phyloP scores from a whole-genome alignment of 805 yeast species.

The Metschnikowia lachancei region DNA sequence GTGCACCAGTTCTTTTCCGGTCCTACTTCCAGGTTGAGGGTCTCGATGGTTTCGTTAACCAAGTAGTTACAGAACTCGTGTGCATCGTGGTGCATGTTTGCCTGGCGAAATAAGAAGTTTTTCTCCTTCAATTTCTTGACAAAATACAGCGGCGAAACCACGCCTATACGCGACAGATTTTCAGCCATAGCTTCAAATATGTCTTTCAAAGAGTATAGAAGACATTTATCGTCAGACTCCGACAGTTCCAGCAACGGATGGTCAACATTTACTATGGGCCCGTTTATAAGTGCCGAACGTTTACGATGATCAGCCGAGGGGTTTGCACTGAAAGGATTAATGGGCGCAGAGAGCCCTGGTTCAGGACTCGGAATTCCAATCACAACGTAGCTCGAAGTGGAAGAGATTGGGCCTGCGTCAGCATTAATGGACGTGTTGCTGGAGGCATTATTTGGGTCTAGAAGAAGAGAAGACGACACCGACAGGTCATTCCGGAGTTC shows the following conservation, averaged over 20 bases:
- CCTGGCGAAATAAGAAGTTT: constrained; percentile 79
- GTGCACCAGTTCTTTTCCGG: constrained; percentile 51
- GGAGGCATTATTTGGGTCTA: constrained; percentile 18
- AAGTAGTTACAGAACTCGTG: constrained; percentile 92
- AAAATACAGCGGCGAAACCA: constrained; percentile 76
- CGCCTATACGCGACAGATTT: constrained; percentile 65
- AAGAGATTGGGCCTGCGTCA: constrained; percentile 26
- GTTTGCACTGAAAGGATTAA: constrained; percentile 39
- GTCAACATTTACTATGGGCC: constrained; percentile 84
- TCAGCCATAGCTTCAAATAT: constrained; percentile 81
- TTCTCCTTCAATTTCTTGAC: constrained; percentile 75
- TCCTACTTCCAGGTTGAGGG: constrained; percentile 44
- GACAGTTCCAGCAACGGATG: constrained; percentile 49
- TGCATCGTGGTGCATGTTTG: constrained; percentile 95
- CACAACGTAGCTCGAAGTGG: constrained; percentile 33
- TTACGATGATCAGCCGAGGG: constrained; percentile 70
- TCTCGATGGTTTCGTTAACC: constrained; percentile 64
- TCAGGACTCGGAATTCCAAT: constrained; percentile 45
- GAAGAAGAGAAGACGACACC: constrained; percentile 35
- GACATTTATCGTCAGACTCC: constrained; percentile 29
- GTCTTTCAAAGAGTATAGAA: constrained; percentile 70
- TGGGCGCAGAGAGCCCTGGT: constrained; percentile 30
- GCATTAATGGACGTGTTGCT: constrained; percentile 10
- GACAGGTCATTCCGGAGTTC: constrained; percentile 28
- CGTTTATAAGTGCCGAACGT: constrained; percentile 69